phyloP scores from a whole-genome alignment of 768 basidiomycete genomes.

The Rhizopogon vinicolor region DNA sequence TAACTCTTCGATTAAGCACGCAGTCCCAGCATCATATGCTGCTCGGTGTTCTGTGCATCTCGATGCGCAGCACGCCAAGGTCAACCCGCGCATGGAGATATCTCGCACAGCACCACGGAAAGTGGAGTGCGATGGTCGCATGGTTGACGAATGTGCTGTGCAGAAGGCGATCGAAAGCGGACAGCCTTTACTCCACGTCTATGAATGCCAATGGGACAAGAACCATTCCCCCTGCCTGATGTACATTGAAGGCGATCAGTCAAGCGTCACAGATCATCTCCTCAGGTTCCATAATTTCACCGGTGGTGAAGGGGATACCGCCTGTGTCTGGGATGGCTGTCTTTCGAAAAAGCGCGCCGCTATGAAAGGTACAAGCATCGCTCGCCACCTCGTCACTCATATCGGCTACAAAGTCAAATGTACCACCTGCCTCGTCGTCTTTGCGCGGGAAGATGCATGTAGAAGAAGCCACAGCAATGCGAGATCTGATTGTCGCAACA shows the following conservation, averaged over 20 bases:
- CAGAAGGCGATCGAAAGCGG: slow-evolving; percentile 14
- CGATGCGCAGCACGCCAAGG: background rate
- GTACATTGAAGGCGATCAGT: slow-evolving; percentile 32
- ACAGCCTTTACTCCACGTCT: slow-evolving; percentile 22
- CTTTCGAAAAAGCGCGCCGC: slow-evolving; percentile 10
- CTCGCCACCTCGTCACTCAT: slow-evolving; percentile 28
- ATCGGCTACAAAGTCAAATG: slow-evolving; percentile 27
- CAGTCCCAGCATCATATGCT: background rate
- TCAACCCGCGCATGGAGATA: background rate
- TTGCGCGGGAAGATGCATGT: slow-evolving; percentile 28
- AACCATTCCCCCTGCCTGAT: slow-evolving; percentile 21
- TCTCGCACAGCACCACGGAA: slow-evolving; percentile 8
- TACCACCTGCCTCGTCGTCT: slow-evolving; percentile 24
- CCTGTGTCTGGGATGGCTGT: slow-evolving; percentile 28
- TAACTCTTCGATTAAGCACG: background rate
- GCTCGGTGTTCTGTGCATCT: background rate
- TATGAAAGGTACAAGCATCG: slow-evolving; percentile 30
- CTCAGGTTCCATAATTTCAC: slow-evolving; percentile 25
- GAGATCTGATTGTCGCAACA: slow-evolving; percentile 19
- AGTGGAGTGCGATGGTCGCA: slow-evolving; percentile 21
- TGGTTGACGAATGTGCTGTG: slow-evolving; percentile 26
- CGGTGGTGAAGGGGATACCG: slow-evolving; percentile 24
- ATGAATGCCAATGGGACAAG: slow-evolving; percentile 26
- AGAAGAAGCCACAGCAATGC: slow-evolving; percentile 25
- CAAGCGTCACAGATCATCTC: slow-evolving; percentile 28